phyloP scores from a whole-genome alignment of 1,139 yeast species.

The Blastobotrys apis region DNA sequence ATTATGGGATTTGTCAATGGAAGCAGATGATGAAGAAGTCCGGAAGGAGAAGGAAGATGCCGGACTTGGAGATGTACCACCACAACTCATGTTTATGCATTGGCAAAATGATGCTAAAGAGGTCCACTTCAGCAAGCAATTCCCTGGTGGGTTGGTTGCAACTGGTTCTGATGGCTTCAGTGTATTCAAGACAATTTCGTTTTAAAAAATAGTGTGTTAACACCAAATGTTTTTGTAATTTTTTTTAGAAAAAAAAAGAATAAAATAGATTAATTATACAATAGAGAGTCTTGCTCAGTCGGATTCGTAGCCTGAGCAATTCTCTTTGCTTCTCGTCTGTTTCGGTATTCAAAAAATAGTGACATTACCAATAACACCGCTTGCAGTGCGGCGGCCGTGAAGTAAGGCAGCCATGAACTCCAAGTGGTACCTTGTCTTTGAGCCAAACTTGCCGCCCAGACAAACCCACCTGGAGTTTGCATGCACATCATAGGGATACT shows the following conservation, averaged over 20 bases:
- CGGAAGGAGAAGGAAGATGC: conserved; percentile 27
- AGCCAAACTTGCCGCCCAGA: conserved; percentile 69
- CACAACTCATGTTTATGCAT: conserved; percentile 92
- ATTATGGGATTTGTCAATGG: conserved; percentile 54
- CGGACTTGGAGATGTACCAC: conserved; percentile 82
- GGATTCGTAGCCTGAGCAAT: background rate
- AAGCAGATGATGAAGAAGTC: conserved; percentile 32
- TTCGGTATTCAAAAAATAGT: conserved; percentile 39
- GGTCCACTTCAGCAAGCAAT: conserved; percentile 95
- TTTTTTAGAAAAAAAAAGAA: background rate
- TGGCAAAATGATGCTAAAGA: conserved; percentile 98
- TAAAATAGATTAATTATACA: background rate
- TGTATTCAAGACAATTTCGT: conserved; percentile 82
- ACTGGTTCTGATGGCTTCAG: conserved; percentile 96
- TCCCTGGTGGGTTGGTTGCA: conserved; percentile 91
- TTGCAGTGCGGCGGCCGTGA: conserved; percentile 69
- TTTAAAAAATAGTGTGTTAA: conserved; percentile 3
- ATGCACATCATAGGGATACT: conserved; percentile 79
- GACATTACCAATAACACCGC: conserved; percentile 51
- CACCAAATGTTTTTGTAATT: background rate
- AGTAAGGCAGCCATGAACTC: conserved; percentile 83
- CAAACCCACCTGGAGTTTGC: conserved; percentile 86
- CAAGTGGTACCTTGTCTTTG: conserved; percentile 73
- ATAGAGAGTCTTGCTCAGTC: conserved; percentile 6
- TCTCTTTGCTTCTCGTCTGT: conserved; percentile 8